Conservation (phyloP, 306 rosid genomes). For the Lagenaria siceraria region DNA sequence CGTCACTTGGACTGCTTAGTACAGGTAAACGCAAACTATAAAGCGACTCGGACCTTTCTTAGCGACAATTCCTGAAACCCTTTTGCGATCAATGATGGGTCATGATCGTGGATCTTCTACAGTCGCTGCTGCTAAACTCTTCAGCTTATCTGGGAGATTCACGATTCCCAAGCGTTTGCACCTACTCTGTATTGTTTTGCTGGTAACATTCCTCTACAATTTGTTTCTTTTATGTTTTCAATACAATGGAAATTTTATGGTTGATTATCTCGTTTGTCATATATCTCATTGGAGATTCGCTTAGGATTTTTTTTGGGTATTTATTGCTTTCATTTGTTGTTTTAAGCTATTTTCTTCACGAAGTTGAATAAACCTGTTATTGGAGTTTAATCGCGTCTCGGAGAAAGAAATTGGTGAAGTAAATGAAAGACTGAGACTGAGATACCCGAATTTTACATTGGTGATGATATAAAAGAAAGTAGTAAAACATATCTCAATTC, state of each 20-base stretch:
- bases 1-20: neutral
- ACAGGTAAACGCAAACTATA: neutral
- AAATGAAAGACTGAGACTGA: neutral
- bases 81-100: slow-evolving; percentile 1
- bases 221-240: neutral
- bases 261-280: neutral
- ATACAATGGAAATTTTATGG: neutral
- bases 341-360: neutral
- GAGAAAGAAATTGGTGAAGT: neutral
- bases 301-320: neutral
- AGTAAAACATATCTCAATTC: neutral
- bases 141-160: neutral
- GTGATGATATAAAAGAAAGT: neutral
- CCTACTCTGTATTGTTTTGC: neutral
- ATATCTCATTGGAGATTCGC: neutral
- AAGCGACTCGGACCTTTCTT: neutral
- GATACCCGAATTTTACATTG: neutral
- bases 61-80: neutral
- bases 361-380: neutral
- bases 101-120: neutral
- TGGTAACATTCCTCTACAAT: neutral
- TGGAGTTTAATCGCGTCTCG: neutral
- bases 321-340: neutral
- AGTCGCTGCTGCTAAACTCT: neutral
- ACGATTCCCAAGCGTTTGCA: neutral